Percentiles rank a stretch among this genome's conserved stretches.
Evolutionary conservation across 2,329 filamentous ascomycete species (phyloP).

Genomic region (Onygena corvina): DNA sequence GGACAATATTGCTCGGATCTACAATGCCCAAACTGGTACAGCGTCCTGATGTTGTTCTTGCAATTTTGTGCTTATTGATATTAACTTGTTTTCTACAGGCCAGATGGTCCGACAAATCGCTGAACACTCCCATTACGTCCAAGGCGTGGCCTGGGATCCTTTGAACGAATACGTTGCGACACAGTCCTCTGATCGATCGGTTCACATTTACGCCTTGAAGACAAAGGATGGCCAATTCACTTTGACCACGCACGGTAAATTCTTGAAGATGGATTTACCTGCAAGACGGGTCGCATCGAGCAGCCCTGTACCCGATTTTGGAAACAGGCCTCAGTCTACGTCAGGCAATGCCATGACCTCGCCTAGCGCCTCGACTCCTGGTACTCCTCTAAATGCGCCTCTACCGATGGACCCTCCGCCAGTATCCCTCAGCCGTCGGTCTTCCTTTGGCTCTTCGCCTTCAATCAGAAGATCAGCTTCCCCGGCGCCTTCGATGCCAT

Average conservation of each 20-base stretch:
- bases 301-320: conserved; percentile 76
- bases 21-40: conserved; percentile 82
- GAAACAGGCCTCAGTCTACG: conserved; percentile 24
- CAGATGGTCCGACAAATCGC: conserved; percentile 80
- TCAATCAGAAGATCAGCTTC: conserved; percentile 79
- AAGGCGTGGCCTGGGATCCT: conserved; percentile 96
- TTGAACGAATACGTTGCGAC: conserved; percentile 96
- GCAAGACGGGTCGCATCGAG: conserved; percentile 77
- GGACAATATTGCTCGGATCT: conserved; percentile 96
- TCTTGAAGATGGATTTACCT: conserved; percentile 89
- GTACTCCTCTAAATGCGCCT: conserved; percentile 78
- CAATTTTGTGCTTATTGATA: not conserved
- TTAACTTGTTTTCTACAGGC: conserved; percentile 29
- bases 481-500: conserved; percentile 80
- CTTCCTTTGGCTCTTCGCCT: conserved; percentile 67
- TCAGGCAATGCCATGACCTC: conserved; percentile 45
- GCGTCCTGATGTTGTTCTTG: not conserved
- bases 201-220: conserved; percentile 92
- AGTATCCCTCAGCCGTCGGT: conserved; percentile 83
- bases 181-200: conserved; percentile 93
- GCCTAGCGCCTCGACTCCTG: conserved; percentile 78
- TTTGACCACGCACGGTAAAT: conserved; percentile 62
- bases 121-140: conserved; percentile 95
- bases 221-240: conserved; percentile 95
- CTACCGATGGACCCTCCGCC: conserved; percentile 94